Evolutionary conservation across 106 monocot species (phyloP).

Genomic region (Acorus calamus): DNA sequence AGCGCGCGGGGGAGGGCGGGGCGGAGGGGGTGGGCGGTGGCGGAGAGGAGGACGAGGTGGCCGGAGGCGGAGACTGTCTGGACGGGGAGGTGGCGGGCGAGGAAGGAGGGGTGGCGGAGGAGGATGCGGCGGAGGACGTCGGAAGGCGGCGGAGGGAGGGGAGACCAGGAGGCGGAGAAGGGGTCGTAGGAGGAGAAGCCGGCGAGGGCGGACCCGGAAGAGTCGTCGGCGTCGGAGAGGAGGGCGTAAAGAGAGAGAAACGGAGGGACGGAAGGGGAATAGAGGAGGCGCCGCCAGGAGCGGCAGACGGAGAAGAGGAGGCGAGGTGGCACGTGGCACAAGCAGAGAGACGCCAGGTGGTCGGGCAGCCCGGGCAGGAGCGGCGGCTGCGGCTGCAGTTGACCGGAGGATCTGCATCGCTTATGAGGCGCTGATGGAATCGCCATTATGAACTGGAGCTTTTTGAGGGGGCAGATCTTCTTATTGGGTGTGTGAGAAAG

Average conservation of each 20-base stretch:
- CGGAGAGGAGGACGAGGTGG: constrained; percentile 42
- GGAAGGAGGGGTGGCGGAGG: constrained; percentile 65
- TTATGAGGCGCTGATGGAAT: too few species aligned
- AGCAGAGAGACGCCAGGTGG: constrained; percentile 50
- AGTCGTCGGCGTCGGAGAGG: constrained; percentile 12
- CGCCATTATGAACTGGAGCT: too few species aligned
- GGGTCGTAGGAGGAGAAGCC: constrained; percentile 46
- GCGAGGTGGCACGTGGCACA: constrained; percentile 27
- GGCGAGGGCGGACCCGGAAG: constrained; percentile 2
- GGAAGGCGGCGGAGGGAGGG: constrained; percentile 41
- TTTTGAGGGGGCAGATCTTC: too few species aligned
- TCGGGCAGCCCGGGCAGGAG: constrained; percentile 49
- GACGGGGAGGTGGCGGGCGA: constrained; percentile 56
- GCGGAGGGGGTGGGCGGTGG: constrained; percentile 33
- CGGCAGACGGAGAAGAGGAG: constrained; percentile 38
- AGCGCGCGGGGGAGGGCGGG: constrained; percentile 59
- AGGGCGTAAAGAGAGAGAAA: constrained; percentile 65
- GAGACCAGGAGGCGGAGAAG: constrained; percentile 28
- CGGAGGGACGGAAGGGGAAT: constrained; percentile 55
- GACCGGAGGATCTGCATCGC: too few species aligned
- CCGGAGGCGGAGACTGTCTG: constrained; percentile 39
- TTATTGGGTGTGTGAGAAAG: too few species aligned
- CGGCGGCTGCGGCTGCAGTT: constrained; percentile 1
- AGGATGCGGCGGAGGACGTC: constrained; percentile 16
- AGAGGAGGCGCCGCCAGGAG: constrained; percentile 39